Base-by-base conservation (phyloP, 805 yeast species). In the Wickerhamomyces chambardii region DNA sequence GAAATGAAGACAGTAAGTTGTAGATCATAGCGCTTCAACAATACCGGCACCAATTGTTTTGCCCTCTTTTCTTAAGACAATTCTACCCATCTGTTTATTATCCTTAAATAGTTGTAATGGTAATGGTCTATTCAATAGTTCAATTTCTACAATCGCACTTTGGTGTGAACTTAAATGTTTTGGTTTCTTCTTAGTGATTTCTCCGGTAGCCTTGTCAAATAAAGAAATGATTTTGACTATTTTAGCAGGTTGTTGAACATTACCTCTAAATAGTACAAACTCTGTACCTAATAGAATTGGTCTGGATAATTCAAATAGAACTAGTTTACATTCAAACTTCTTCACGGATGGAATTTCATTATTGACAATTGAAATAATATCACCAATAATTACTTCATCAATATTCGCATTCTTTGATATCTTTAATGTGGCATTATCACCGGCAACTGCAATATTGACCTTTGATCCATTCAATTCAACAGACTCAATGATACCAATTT, bases 31-130 rank as follows among this genome's bases (percentile, higher is more conserved):
- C 11, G 34, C 38, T 81, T 90, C 90, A 84, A 90, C 84, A 64
- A 89, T 95, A 84, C 97, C 97, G 66, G 90, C 97, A 64, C 96
- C 97, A 59, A 90, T 95, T 52, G 97, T 89, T 70, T 84, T 94
- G 74, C 97, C 86, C 95, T 89, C 89, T 71, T 89, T 96, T 83
- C 97, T 89, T 75, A 89, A 94, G 60, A 89, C 90, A 72, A 90
- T 75, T 81, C 97, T 87, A 72, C 95, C 92, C 68, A 90, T 70
- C 72, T 94, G 95, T 66, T 90, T 95, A 80, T 90, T 87, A 63
- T 86, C 92, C 61, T 78, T 70, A 80, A 78, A 90, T 54, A 90
- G 75, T 72, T 90, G 96, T 52, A 89, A 95, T 69, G 96, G 89
- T 73, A 90, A 76, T 58, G 95, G 89, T 76, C 54, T 44, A 6